Evolutionary conservation across 139 green algal species (phyloP).

Genomic region (Coelastrella sp.): DNA sequence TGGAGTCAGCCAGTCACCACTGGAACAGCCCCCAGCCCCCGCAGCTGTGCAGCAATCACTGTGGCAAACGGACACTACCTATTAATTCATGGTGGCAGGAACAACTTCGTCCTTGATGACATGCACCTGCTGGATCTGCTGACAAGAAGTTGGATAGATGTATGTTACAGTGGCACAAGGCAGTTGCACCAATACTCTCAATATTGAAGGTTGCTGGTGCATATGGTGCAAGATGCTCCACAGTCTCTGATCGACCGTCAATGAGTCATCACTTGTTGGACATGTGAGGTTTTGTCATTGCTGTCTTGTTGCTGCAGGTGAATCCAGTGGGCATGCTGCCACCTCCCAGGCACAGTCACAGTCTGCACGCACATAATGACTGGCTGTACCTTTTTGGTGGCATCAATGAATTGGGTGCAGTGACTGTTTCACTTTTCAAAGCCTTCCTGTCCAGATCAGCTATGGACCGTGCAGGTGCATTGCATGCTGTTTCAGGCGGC

Average conservation of each 20-base stretch:
- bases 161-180: neutral
- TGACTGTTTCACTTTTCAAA: conserved; percentile 66
- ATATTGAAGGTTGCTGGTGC: too few species aligned
- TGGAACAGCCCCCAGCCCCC: conserved; percentile 80
- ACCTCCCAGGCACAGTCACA: conserved; percentile 75
- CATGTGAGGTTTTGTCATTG: neutral
- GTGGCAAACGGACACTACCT: conserved; percentile 65
- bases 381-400: conserved; percentile 83
- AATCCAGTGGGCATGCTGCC: conserved; percentile 51
- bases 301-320: neutral
- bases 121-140: conserved; percentile 81
- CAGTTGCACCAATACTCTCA: neutral
- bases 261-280: too few species aligned
- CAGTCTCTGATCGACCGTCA: too few species aligned
- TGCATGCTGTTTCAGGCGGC: neutral
- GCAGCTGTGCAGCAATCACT: conserved; percentile 39
- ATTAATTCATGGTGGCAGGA: conserved; percentile 35
- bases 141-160: conserved; percentile 47
- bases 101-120: conserved; percentile 86
- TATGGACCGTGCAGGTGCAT: conserved; percentile 52
- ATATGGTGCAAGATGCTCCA: too few species aligned
- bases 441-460: conserved; percentile 58
- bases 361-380: conserved; percentile 64
- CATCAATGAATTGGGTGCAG: conserved; percentile 79
- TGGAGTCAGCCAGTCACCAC: conserved; percentile 76